phyloP scores from a whole-genome alignment of 1,284 basidiomycete species.

The Papiliotrema laurentii region DNA sequence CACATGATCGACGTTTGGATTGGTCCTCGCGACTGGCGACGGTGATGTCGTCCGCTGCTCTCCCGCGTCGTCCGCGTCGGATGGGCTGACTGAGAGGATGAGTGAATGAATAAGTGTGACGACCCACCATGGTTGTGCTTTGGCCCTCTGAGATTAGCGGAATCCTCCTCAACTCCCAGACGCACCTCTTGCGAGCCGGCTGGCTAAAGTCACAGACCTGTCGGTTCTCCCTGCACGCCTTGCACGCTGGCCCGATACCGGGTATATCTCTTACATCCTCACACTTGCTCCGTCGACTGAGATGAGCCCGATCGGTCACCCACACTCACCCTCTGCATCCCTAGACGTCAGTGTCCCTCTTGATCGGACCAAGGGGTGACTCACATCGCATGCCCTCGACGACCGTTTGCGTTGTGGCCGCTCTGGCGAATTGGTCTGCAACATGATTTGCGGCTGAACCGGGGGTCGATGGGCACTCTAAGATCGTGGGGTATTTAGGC shows the following conservation, averaged over 20 bases:
- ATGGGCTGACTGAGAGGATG: too few relatives aligned
- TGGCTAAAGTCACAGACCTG: not conserved
- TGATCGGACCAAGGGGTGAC: not conserved
- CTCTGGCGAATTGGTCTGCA: not conserved
- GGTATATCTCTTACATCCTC: not conserved
- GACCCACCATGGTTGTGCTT: too few relatives aligned
- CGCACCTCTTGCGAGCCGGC: not conserved
- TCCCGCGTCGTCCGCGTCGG: too few relatives aligned
- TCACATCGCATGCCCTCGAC: constrained; percentile 1
- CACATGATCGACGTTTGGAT: not conserved
- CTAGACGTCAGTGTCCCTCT: not conserved
- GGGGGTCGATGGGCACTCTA: too few relatives aligned
- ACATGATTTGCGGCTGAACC: not conserved
- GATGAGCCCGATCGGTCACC: not conserved
- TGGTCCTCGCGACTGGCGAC: not conserved
- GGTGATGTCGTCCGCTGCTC: too few relatives aligned
- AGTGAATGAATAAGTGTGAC: too few relatives aligned
- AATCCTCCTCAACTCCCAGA: too few relatives aligned
- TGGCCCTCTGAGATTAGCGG: too few relatives aligned
- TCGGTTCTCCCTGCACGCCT: not conserved
- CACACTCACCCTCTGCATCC: not conserved
- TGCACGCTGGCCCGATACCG: not conserved
- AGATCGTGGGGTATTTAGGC: too few relatives aligned
- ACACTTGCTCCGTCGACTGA: not conserved
- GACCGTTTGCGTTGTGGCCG: not conserved